Base-by-base conservation (phyloP, 371 early-diverging fungal genomes). In the Syncephalis fuscata region DNA sequence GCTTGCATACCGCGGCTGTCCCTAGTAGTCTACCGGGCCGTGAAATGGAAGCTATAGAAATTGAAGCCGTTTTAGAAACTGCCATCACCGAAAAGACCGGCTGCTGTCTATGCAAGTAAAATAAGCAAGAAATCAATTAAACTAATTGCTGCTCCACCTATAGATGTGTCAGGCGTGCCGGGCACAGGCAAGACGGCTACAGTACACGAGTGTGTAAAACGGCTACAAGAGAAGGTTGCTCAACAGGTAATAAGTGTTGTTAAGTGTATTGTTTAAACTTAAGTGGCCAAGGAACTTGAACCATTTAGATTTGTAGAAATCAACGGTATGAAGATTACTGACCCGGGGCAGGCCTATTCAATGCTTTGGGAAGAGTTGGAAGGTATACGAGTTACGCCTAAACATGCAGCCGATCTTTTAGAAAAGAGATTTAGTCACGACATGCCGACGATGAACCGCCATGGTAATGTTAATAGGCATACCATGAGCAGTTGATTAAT, bases 131-230 rank as follows among this genome's bases (percentile, higher is more conserved):
- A 19, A 22, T 32, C 32, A 16, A 17, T 8, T 11, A 11, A 1
- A 15, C 15, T 45, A 11, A 20, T n/a, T 16, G 16, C 1, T 43
- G 11, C 2, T 17, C n/a, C 43, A 5, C 40, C 19, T 44, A 27
- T 53, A 79, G 78, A 92, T 59, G 82, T 96, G 15, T 86, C 92
- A n/a, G 94, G 95, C 2, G 90, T 93, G 0, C 94, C 95, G 0
- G 98, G 99, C 1, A 95, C 98, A 2, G 98, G 98, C 38, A 98
- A 98, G 62, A 98, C 98, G 0, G 96, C 93, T 0, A 94, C 96
- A 0, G 86, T 97, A 0, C 69, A 77, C 15, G 83, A 82, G 57
- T 90, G 88, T 0, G 76, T 99, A 23, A 70, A 80, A 8, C 65
- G 78, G 23, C 66, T 92, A 37, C 71, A 80, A 41, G 67, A 73